phyloP scores from a whole-genome alignment of 305 asterid genomes.

The Solanum hybrid region DNA sequence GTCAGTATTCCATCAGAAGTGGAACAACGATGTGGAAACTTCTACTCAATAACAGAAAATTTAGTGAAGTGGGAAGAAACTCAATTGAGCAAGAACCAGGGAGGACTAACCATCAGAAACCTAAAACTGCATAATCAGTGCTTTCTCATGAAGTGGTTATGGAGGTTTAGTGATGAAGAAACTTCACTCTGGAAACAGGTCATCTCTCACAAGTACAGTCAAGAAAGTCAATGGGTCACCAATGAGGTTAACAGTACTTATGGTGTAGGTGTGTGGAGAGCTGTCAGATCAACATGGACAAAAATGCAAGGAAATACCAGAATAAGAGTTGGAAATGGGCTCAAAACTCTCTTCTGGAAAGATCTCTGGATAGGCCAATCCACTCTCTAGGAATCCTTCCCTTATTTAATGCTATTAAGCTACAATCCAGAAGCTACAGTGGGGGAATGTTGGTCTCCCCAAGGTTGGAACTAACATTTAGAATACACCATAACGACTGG shows the following conservation, averaged over 20 bases:
- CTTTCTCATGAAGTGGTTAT: background rate
- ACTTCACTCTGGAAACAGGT: background rate
- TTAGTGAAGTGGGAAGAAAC: background rate
- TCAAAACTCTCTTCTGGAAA: background rate
- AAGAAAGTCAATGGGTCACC: background rate
- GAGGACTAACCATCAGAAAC: background rate
- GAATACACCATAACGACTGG: background rate
- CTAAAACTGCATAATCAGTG: background rate
- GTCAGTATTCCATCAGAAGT: background rate
- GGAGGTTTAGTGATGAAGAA: background rate
- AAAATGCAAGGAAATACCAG: background rate
- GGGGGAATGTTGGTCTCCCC: background rate
- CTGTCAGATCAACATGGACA: background rate
- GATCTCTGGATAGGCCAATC: background rate
- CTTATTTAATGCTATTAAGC: background rate
- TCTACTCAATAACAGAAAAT: background rate
- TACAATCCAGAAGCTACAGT: background rate
- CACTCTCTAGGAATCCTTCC: background rate
- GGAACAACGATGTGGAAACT: background rate
- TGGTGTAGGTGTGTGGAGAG: background rate
- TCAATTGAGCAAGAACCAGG: background rate
- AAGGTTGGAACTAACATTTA: background rate
- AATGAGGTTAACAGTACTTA: background rate
- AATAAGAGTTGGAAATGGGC: background rate
- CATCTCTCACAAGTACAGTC: background rate